Evolutionary conservation across 495 filamentous ascomycete species (phyloP), one percentile per base, ranked within the genome.

Genomic region (Penicillium lagena): DNA sequence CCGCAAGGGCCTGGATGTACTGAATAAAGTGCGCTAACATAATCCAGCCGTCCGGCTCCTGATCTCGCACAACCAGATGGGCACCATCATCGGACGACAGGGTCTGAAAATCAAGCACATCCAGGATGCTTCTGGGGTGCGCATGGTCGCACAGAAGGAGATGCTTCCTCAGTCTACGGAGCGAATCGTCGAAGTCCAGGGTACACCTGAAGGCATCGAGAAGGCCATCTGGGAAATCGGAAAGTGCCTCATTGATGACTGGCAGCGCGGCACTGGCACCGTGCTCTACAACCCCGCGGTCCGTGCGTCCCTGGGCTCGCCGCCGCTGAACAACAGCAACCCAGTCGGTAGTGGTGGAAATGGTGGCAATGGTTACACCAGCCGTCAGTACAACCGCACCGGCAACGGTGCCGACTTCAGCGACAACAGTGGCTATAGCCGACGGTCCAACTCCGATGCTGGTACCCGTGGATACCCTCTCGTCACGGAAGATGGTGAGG

Each of bases 81-180:
- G 93, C 42, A 97, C 93, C 50, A 96, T 98, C 66, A 98, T 98
- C 55, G 93, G 93, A 50, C 85, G 90, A 41, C 85, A 90, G 70
- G 93, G 93, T 36, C 76, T 95, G 47, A 97, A 96, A 74, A 98
- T 98, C 74, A 98, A 98, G 78, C 86, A 95, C 65, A 98, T 98
- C 55, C 93, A 98, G 64, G 94, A 98, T 68, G 82, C 83, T 9
- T 97, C 94, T 3, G 89, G 90, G 49, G 91, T 96, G 45, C 88
- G 93, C 53, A 97, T 98, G 93, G 90, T 97, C 29, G 93, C 93
- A 39, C 90, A 96, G 64, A 98, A 98, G 71, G 93, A 98, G 59
- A 97, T 98, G 93, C 83, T 97, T 29, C 93, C 93, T 22, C 93
- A 97, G 64, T 98, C 93, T 10, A 98, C 93, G n/a, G 93, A 98